Evolutionary conservation across 2,329 filamentous ascomycete genomes (phyloP).

Genomic region (Emydomyces testavorans): DNA sequence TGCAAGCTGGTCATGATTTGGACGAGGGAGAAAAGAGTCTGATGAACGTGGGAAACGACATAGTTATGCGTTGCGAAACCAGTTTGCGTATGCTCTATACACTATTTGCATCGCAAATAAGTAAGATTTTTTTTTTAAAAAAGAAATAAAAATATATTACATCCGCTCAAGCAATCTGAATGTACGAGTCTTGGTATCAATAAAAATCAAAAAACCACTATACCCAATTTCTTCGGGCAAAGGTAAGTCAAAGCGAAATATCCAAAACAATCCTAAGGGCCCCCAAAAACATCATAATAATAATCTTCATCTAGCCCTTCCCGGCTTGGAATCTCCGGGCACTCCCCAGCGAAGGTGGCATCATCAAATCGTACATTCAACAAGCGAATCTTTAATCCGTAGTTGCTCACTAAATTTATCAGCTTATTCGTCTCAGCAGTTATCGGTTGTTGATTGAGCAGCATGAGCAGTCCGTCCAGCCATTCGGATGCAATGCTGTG

Average conservation of each 20-base stretch:
- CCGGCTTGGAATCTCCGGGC: conserved; percentile 65
- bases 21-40: conserved; percentile 24
- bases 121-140: too few relatives aligned
- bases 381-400: conserved; percentile 82
- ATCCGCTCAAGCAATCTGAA: not conserved
- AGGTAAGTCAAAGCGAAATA: not conserved
- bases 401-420: conserved; percentile 73
- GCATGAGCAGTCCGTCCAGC: conserved; percentile 89
- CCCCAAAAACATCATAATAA: conserved; percentile 65
- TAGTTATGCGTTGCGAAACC: not conserved
- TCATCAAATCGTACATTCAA: conserved; percentile 87
- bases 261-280: conserved; percentile 18
- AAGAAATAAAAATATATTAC: not conserved
- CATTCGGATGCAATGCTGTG: conserved; percentile 86
- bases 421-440: conserved; percentile 93
- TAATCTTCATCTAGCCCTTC: conserved; percentile 87
- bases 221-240: not conserved
- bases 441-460: conserved; percentile 88
- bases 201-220: not conserved
- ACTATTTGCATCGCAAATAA: too few relatives aligned
- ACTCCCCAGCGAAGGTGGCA: conserved; percentile 54
- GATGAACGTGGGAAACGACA: not conserved
- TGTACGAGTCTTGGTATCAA: conserved; percentile 1
- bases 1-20: conserved; percentile 29
- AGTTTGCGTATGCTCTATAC: not conserved